phyloP scores from a whole-genome alignment of 768 basidiomycete species.

The Russula sp. region DNA sequence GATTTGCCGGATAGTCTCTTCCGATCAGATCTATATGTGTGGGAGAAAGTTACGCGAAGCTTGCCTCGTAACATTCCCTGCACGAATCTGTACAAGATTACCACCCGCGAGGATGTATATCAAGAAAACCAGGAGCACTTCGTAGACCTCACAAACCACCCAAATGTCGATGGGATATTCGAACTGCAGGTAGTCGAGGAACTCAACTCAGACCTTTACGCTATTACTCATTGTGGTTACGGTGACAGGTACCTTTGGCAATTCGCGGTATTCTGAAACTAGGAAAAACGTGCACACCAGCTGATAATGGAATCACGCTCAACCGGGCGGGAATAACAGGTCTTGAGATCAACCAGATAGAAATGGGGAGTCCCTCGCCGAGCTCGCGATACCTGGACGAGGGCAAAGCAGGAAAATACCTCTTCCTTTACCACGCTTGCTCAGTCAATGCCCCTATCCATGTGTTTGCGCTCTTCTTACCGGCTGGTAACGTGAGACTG shows the following conservation, averaged over 20 bases:
- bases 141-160: conserved; percentile 85
- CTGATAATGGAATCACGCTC: conserved; percentile 60
- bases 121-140: conserved; percentile 85
- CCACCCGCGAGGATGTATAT: conserved; percentile 78
- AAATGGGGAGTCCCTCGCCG: conserved; percentile 48
- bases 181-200: conserved; percentile 66
- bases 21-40: conserved; percentile 56
- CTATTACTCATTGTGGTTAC: background rate
- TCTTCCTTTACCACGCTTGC: conserved; percentile 84
- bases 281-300: conserved; percentile 73
- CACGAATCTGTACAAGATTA: conserved; percentile 73
- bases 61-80: conserved; percentile 75
- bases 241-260: conserved; percentile 64
- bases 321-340: conserved; percentile 77
- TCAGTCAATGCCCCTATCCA: conserved; percentile 70
- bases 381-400: conserved; percentile 66
- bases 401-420: conserved; percentile 63
- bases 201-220: background rate
- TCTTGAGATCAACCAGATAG: conserved; percentile 77
- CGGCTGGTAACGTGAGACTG: conserved; percentile 59
- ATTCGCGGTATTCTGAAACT: conserved; percentile 76
- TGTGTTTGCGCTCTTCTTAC: conserved; percentile 82
- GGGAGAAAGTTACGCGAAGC: conserved; percentile 65
- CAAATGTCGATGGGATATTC: conserved; percentile 91
- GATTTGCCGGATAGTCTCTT: conserved; percentile 61